These are phyloP conservation scores for sorghum (Sorghum bicolor) DNA, from an alignment of 176 grass and related monocot species.

Conservation along the genomic window Sorghum_bicolor_NCBIv3 NC_012873.2:6023501-6024000, in stretches of 20 bases:
- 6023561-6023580: background rate
- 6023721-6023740: background rate
- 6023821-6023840: background rate
- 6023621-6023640: background rate
- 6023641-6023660: background rate
- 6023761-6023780: background rate
- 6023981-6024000: background rate
- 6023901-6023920: background rate
- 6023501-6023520: background rate
- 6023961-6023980: background rate
- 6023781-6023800: background rate
- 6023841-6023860: background rate
- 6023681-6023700: background rate
- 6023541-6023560: background rate
- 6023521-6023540: background rate
- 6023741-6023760: background rate
- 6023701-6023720: background rate
- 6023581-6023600: background rate
- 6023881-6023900: background rate
- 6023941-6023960: background rate
- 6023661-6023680: background rate
- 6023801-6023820: background rate
- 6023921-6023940: background rate
- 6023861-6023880: background rate
- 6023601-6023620: background rate